Base-by-base conservation (phyloP, 2,329 filamentous ascomycete genomes). In the Penicillium italicum region DNA sequence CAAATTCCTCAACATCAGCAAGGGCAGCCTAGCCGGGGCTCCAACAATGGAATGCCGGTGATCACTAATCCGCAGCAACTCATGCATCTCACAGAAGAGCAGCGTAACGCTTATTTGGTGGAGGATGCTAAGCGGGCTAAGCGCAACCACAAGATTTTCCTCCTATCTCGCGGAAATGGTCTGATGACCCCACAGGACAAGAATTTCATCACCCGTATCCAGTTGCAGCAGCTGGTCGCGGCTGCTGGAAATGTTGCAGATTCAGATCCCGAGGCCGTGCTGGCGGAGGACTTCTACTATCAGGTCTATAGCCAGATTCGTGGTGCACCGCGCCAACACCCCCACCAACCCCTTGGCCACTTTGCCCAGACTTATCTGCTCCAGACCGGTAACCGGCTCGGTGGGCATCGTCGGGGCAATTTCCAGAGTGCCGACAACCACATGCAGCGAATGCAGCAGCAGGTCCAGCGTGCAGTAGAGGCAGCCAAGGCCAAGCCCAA, bases 181-280 rank as follows among this genome's bases (percentile, higher is more conserved):
- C 77, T 99, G 58, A 99, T 99, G 94, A 99, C 94, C 4, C 94
- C 94, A 0, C 93, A 97, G 70, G 94, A 99, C 76, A 99, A 99
- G 81, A 99, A 97, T 72, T 99, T 97, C 75, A 96, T 99, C 63
- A 97, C 94, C 5, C 87, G 94, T 18, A 99, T 99, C 62, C 94
- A 99, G 72, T 82, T 99, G 50, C 94, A 99, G 76, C 94, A 99
- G 72, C 83, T 99, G 34, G 90, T 99, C 51, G 87, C 93, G 11
- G 92, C 94, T 9, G 96, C 91, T 24, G 93, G 93, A 10, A 94
- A 91, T 66, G 83, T 91, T 4, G 87, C 87, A 50, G 91, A 96
- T 59, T 83, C 87, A 43, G 88, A 88, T 43, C 85, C 86, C 0
- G 92, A 97, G 69, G 85, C 90, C 34, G 86, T 89, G 7, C 81